Conservation (phyloP, 495 filamentous ascomycete genomes). For the Hyaloscypha hepaticicola region DNA sequence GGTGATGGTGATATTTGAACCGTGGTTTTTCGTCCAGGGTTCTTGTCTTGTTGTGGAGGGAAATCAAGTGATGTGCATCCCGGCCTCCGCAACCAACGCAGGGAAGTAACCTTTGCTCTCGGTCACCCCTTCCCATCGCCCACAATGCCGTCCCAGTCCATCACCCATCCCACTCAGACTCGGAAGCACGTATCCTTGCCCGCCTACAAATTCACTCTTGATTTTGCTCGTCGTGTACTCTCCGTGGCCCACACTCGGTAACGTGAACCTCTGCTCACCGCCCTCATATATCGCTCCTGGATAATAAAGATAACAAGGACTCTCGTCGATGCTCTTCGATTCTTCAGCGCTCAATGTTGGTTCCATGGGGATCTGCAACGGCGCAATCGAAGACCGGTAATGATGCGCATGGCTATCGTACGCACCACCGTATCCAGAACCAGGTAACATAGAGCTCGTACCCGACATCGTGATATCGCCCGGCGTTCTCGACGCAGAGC, state of each 20-base stretch:
- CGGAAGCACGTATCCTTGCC: constrained; percentile 23
- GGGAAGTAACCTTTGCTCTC: constrained; percentile 32
- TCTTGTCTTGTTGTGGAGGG: too few relatives aligned
- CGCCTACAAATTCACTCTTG: constrained; percentile 26
- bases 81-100: constrained; percentile 18
- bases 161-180: constrained; percentile 24
- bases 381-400: constrained; percentile 17
- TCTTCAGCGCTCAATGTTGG: constrained; percentile 30
- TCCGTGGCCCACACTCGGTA: constrained; percentile 20
- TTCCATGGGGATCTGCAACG: constrained; percentile 28
- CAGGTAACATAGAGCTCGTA: constrained; percentile 19
- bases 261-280: constrained; percentile 15
- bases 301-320: constrained; percentile 29
- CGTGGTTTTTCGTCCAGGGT: too few relatives aligned
- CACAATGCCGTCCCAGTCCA: constrained; percentile 24
- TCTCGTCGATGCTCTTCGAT: constrained; percentile 29
- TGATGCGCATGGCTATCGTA: constrained; percentile 27
- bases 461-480: constrained; percentile 31
- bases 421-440: constrained; percentile 5
- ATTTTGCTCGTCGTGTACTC: constrained; percentile 22
- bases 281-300: constrained; percentile 28
- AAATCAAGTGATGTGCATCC: constrained; percentile 29
- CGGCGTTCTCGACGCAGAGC: constrained; percentile 23
- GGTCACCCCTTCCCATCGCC: constrained; percentile 27
- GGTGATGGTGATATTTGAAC: too few relatives aligned